Evolutionary conservation across 176 grass and related monocot genomes (phyloP).

Genomic region (Carex myosuroides): DNA sequence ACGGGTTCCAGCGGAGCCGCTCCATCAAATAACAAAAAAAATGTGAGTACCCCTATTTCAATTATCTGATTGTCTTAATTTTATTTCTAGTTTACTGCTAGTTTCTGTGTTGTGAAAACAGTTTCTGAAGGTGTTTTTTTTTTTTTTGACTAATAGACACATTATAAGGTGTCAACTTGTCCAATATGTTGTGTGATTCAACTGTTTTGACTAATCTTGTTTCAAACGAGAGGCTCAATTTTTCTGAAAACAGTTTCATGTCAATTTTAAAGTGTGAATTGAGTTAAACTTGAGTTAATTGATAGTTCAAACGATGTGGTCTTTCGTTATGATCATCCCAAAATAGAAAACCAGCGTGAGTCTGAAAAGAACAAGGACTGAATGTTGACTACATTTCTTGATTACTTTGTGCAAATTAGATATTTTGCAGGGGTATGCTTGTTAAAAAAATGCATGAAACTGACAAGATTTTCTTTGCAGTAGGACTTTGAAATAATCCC

Average conservation of each 20-base stretch:
- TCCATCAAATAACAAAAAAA: constrained; percentile 30
- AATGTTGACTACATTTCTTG: background rate
- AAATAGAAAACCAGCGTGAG: background rate
- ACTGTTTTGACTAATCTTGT: constrained; percentile 11
- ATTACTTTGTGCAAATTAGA: background rate
- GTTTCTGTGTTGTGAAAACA: too few relatives aligned
- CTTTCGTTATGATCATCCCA: background rate
- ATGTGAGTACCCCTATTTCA: constrained; percentile 42
- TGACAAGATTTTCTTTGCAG: background rate
- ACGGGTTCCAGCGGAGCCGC: constrained; percentile 17
- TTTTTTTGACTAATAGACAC: background rate
- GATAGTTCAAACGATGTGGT: background rate
- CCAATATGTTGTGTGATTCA: constrained; percentile 2
- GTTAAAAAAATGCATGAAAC: background rate
- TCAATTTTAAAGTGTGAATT: background rate
- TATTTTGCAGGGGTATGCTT: background rate
- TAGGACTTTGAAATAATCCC: background rate
- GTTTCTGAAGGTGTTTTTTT: too few relatives aligned
- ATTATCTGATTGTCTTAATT: background rate
- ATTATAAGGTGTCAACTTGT: background rate
- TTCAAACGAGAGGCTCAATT: constrained; percentile 4
- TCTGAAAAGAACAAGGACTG: background rate
- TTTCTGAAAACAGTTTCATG: background rate
- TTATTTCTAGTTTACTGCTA: background rate
- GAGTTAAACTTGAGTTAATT: constrained; percentile 10